These are phyloP conservation scores for Mycena indigotica DNA, from an alignment of 768 basidiomycete genomes.

Conservation along the genomic window DNA sequence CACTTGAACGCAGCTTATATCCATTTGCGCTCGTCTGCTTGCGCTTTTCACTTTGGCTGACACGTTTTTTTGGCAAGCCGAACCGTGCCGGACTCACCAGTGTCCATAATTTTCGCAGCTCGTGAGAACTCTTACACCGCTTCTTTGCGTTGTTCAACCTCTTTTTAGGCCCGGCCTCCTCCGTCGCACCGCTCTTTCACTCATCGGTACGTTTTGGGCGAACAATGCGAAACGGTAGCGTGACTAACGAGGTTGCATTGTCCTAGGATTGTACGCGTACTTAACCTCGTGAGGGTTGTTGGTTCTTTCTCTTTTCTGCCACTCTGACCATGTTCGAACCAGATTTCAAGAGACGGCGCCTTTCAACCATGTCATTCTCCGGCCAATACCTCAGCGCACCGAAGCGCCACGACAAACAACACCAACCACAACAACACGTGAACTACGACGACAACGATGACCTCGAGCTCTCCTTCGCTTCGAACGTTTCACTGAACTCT, in stretches of 20 bases:
- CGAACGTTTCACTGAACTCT: slow-evolving; percentile 78
- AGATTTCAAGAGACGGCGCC: slow-evolving; percentile 45
- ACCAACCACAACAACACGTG: slow-evolving; percentile 38
- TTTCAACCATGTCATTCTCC: slow-evolving; percentile 55
- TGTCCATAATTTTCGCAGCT: slow-evolving; percentile 44
- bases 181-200: slow-evolving; percentile 63
- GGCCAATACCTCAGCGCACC: slow-evolving; percentile 49
- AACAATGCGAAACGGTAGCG: slow-evolving; percentile 32
- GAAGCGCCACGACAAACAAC: slow-evolving; percentile 46
- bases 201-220: slow-evolving; percentile 48
- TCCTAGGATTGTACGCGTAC: slow-evolving; percentile 16
- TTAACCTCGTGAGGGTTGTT: slow-evolving; percentile 24
- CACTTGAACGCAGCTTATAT: slow-evolving; percentile 6
- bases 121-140: slow-evolving; percentile 43
- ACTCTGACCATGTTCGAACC: slow-evolving; percentile 38
- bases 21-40: slow-evolving; percentile 1
- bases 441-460: slow-evolving; percentile 67
- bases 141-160: slow-evolving; percentile 25
- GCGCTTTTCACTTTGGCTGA: slow-evolving; percentile 37
- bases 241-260: slow-evolving; percentile 16
- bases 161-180: slow-evolving; percentile 68
- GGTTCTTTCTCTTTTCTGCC: slow-evolving; percentile 25
- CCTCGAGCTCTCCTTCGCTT: slow-evolving; percentile 81
- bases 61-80: slow-evolving; percentile 29
- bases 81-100: slow-evolving; percentile 54